Conservation (phyloP, 495 filamentous ascomycete genomes). For the Penicillium turbatum region DNA sequence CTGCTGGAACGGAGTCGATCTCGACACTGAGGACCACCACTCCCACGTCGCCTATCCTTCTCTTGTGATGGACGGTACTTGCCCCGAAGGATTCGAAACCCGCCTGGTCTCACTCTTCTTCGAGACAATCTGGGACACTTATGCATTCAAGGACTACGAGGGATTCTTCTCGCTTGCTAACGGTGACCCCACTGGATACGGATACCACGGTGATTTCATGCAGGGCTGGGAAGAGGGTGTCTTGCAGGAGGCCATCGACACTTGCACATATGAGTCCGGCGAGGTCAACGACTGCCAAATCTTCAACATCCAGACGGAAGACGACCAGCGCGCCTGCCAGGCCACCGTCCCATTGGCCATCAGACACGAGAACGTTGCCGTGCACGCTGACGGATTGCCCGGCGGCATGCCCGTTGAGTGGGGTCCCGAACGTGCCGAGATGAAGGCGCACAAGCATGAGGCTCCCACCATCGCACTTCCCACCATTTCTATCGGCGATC, state of each 20-base stretch:
- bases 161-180: slow-evolving; percentile 80
- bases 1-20: slow-evolving; percentile 79
- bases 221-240: slow-evolving; percentile 64
- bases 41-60: slow-evolving; percentile 74
- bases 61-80: slow-evolving; percentile 69
- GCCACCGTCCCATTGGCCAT: slow-evolving; percentile 47
- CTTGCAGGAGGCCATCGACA: slow-evolving; percentile 40
- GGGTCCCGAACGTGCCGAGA: slow-evolving; percentile 49
- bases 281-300: slow-evolving; percentile 51
- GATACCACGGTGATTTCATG: slow-evolving; percentile 86
- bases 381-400: slow-evolving; percentile 44
- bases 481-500: slow-evolving; percentile 8
- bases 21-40: slow-evolving; percentile 58
- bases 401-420: slow-evolving; percentile 48
- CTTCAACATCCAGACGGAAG: slow-evolving; percentile 53
- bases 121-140: slow-evolving; percentile 83
- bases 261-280: slow-evolving; percentile 51
- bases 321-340: slow-evolving; percentile 33
- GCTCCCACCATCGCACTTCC: slow-evolving; percentile 6
- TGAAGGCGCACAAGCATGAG: slow-evolving; percentile 5
- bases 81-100: slow-evolving; percentile 65
- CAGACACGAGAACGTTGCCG: slow-evolving; percentile 30
- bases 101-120: slow-evolving; percentile 74
- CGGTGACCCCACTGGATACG: slow-evolving; percentile 76
- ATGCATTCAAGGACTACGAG: slow-evolving; percentile 57